Percentiles rank a stretch among this genome's conserved stretches.
phyloP scores from a whole-genome alignment of 2,329 filamentous ascomycete species.

The Gaeumannomyces tritici region DNA sequence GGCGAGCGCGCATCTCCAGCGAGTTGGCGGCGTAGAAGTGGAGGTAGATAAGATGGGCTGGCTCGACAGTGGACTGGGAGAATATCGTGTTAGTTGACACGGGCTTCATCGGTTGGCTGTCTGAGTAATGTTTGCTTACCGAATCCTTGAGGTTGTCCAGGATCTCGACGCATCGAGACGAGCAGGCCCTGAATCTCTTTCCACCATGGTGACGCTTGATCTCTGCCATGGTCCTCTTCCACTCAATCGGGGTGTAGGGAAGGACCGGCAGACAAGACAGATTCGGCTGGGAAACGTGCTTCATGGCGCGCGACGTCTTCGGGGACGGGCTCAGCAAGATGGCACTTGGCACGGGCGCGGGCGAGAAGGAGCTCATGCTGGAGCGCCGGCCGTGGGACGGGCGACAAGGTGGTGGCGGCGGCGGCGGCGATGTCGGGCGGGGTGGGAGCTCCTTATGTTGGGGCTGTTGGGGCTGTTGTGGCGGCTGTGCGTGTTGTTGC shows the following conservation, averaged over 20 bases:
- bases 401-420: neutral
- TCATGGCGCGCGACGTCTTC: conserved; percentile 10
- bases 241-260: conserved; percentile 37
- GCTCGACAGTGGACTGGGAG: conserved; percentile 27
- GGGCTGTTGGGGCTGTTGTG: conserved; percentile 7
- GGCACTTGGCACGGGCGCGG: neutral
- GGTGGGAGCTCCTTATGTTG: neutral
- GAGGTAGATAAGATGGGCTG: conserved; percentile 47
- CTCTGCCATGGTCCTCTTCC: conserved; percentile 39
- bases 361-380: conserved; percentile 6
- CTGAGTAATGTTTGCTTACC: conserved; percentile 20
- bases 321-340: neutral
- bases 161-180: conserved; percentile 41
- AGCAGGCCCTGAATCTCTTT: conserved; percentile 42
- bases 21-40: conserved; percentile 54
- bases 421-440: neutral
- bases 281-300: conserved; percentile 12
- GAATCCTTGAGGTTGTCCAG: conserved; percentile 35
- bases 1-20: conserved; percentile 44
- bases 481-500: conserved; percentile 3
- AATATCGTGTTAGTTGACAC: neutral
- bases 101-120: no score
- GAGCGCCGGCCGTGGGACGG: conserved; percentile 6
- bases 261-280: conserved; percentile 15
- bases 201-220: conserved; percentile 44